Evolutionary conservation across 306 rosid species (phyloP), one percentile per base, ranked within the genome.

Genomic region (Vicia sativa): DNA sequence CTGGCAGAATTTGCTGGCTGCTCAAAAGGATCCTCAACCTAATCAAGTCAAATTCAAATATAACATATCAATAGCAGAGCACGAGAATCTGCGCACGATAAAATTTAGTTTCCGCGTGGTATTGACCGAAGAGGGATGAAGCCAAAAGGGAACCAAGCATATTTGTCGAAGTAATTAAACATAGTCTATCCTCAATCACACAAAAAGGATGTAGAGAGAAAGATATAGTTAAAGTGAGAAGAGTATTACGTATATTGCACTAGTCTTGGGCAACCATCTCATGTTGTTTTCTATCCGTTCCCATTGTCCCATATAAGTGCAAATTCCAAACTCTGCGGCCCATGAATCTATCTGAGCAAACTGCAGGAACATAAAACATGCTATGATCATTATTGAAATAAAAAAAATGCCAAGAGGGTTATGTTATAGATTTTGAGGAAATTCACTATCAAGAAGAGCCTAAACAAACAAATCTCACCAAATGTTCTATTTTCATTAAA

Each of bases 11-110:
- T 93, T 68, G 72, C 83, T 1, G 90, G 92, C 77, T 85, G 97
- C 85, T 85, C 89, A 74, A 93, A 87, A 62, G 99, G 99, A 82
- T 93, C 99, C 79, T 93, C 99, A 48, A 93, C 54, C 97, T 93
- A 71, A 67, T 62, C 71, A 79, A 52, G 68, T 84, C 69, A 16
- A 64, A 35, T 58, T 19, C 65, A 60, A 42, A 46, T 42, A 58
- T 59, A 68, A 68, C 67, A 53, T 61, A 65, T 78, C 74, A 86
- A 50, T 56, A 65, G 54, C 48, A 72, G 26, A 71, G 38, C 38
- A 18, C 25, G n/a, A 72, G 48, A 72, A 75, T 38, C 38, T 37
- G 39, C 35, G n/a, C 59, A 46, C 1, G 25, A 54, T 26, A 44
- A 34, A 58, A 42, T 58, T 43, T 39, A 65, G 67, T 43, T 39